Evolutionary conservation across 1,284 basidiomycete species (phyloP).

Genomic region (Blastosporella zonata): DNA sequence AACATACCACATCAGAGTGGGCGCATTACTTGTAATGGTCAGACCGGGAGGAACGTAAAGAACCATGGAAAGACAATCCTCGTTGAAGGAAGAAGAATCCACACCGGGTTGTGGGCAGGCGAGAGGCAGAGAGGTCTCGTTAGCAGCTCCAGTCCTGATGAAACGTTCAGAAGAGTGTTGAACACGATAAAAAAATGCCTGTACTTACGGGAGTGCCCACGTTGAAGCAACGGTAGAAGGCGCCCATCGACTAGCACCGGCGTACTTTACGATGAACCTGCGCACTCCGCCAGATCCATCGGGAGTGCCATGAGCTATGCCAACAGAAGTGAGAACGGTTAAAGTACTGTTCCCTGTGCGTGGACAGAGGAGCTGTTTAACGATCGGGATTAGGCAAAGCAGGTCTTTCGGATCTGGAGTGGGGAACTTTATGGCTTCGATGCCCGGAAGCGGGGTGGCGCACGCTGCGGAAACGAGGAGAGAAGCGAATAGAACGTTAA

Average conservation of each 20-base stretch:
- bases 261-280: slow-evolving; percentile 66
- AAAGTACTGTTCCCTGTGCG: slow-evolving; percentile 28
- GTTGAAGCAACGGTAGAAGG: slow-evolving; percentile 47
- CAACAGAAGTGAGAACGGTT: slow-evolving; percentile 47
- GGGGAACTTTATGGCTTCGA: slow-evolving; percentile 25
- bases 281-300: slow-evolving; percentile 46
- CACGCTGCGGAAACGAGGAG: slow-evolving; percentile 31
- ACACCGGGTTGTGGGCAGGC: slow-evolving; percentile 65
- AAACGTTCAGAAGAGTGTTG: not conserved
- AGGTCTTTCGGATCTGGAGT: slow-evolving; percentile 31
- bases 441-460: slow-evolving; percentile 30
- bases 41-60: slow-evolving; percentile 61
- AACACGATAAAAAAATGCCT: not conserved
- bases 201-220: slow-evolving; percentile 65
- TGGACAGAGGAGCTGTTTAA: slow-evolving; percentile 40
- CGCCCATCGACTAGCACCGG: slow-evolving; percentile 57
- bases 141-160: slow-evolving; percentile 47
- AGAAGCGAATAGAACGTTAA: slow-evolving; percentile 33
- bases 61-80: slow-evolving; percentile 78
- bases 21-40: slow-evolving; percentile 34
- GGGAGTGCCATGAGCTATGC: slow-evolving; percentile 50
- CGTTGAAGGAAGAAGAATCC: slow-evolving; percentile 49
- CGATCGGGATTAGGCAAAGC: slow-evolving; percentile 43
- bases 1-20: slow-evolving; percentile 66
- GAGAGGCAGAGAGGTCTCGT: slow-evolving; percentile 57